These are phyloP conservation scores for Annulohypoxylon truncatum DNA, from an alignment of 2,329 filamentous ascomycete species.

Conservation along the genomic window DNA sequence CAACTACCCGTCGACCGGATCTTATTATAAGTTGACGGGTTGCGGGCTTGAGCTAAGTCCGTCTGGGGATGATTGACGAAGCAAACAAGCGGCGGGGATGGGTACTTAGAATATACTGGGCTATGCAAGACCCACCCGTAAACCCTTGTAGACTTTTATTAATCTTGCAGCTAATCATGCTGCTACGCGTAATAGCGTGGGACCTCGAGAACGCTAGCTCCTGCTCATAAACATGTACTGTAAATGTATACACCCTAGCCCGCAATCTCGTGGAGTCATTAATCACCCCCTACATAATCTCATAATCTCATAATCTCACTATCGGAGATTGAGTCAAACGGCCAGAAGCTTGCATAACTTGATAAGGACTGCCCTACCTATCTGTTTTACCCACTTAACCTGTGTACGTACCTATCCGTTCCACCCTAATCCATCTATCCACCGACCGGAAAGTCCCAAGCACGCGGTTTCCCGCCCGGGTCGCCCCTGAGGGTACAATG, in stretches of 20 bases:
- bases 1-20: conserved; percentile 26
- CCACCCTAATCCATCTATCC: conserved; percentile 2
- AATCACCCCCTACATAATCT: too few relatives aligned
- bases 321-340: conserved; percentile 25
- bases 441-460: conserved; percentile 13
- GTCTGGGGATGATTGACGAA: conserved; percentile 23
- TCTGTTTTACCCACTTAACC: neutral
- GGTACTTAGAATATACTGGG: neutral
- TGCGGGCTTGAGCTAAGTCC: conserved; percentile 33
- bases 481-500: conserved; percentile 2
- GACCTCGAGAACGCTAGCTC: neutral
- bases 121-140: neutral
- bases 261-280: conserved; percentile 1
- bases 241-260: neutral
- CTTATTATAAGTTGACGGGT: conserved; percentile 3
- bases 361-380: neutral
- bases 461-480: conserved; percentile 1
- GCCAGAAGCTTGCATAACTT: conserved; percentile 13
- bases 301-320: conserved; percentile 24
- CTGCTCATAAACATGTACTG: neutral
- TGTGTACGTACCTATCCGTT: neutral
- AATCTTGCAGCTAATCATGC: neutral
- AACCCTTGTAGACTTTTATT: neutral
- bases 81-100: neutral
- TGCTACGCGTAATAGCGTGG: neutral